Base-by-base conservation (phyloP, 495 filamentous ascomycete species). In the Tuber magnatum region DNA sequence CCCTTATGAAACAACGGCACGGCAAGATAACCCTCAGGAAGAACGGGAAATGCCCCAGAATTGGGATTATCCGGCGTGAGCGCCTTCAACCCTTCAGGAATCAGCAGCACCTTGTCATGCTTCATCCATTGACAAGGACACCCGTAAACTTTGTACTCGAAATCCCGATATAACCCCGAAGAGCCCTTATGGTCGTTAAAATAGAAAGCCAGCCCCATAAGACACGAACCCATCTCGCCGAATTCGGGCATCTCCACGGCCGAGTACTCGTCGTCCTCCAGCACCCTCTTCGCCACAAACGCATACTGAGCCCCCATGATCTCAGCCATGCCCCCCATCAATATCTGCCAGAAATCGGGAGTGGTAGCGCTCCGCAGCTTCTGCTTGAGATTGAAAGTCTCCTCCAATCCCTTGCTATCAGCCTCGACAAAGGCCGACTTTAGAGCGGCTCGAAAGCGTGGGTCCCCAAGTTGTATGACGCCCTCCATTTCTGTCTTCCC, bases 91-190 rank as follows among this genome's bases (percentile, higher is more conserved):
- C 87, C 85, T 70, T 91, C 88, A 3, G 91, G 89, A 42, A 93
- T 89, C 70, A 94, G 82, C 80, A 92, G 91, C 28, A 92, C 90
- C 81, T 92, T 90, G 82, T 92, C 90, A 77, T 92, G 87, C 75
- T 87, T 87, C 91, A 94, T 93, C 78, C 91, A 87, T 51, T 87
- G 85, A 83, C 86, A 92, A 56, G 85, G 90, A 81, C 86, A 89
- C 40, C 87, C 88, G 74, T 89, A 90, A 46, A 89, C 88, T 78
- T 89, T 86, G 83, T 92, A 92, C 72, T 88, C 86, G 81, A 87
- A 88, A 78, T 92, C 85, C 74, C 86, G 86, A 75, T 89, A 85
- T 44, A 89, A 82, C 20, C 87, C 83, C 51, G 87, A 85, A 9
- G 85, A 84, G 38, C 89, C 85, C 39, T 86, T 84, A 22, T 89